Conservation (phyloP, 768 basidiomycete species). For the Peribolospora kevripleyi region DNA sequence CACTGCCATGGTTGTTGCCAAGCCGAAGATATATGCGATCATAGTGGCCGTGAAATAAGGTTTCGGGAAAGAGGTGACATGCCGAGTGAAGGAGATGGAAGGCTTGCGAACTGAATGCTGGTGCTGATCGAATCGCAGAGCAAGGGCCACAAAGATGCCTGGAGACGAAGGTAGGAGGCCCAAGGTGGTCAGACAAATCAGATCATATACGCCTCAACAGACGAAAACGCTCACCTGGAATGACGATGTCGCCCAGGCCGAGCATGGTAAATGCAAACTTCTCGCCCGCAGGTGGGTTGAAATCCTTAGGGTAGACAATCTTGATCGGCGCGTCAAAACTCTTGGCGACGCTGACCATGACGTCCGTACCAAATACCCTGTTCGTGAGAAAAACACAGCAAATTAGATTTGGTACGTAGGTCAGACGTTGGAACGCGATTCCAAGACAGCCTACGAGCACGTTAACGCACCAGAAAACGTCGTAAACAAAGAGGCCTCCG, state of each 20-base stretch:
- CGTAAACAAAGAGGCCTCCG: slow-evolving; percentile 68
- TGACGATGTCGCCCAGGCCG: slow-evolving; percentile 66
- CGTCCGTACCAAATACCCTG: slow-evolving; percentile 44
- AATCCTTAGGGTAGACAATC: slow-evolving; percentile 57
- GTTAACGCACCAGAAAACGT: slow-evolving; percentile 49
- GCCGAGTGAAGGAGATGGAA: slow-evolving; percentile 4
- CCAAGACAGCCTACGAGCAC: slow-evolving; percentile 5
- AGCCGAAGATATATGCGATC: slow-evolving; percentile 38
- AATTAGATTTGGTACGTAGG: background rate
- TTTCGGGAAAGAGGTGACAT: slow-evolving; percentile 27
- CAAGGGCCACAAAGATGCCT: slow-evolving; percentile 46
- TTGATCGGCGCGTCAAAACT: slow-evolving; percentile 81
- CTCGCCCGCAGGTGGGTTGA: slow-evolving; percentile 27
- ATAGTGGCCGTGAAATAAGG: slow-evolving; percentile 54
- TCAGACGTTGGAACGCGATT: background rate
- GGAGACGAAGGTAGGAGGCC: slow-evolving; percentile 10
- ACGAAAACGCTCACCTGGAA: slow-evolving; percentile 25
- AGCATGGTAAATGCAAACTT: slow-evolving; percentile 42
- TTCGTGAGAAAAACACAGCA: background rate
- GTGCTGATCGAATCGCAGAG: slow-evolving; percentile 57
- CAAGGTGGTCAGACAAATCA: background rate
- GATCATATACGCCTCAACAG: background rate
- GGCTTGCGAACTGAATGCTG: slow-evolving; percentile 16
- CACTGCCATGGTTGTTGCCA: slow-evolving; percentile 1
- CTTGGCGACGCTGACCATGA: slow-evolving; percentile 78